phyloP scores from a whole-genome alignment of 2,329 filamentous ascomycete genomes.

The Aureobasidium uvarum region DNA sequence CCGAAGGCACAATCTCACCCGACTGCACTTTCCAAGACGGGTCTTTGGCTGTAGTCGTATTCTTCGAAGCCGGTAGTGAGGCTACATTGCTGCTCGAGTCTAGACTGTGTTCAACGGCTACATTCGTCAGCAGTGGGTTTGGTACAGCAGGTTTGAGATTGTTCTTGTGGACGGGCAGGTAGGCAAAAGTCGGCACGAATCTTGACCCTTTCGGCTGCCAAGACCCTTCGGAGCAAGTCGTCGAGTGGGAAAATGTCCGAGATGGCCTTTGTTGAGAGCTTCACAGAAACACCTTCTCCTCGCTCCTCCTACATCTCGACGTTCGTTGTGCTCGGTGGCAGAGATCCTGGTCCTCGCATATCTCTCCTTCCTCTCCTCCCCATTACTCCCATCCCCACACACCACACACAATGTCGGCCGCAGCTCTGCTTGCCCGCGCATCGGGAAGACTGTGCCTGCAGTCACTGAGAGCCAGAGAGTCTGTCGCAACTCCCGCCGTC shows the following conservation, averaged over 20 bases:
- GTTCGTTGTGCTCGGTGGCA: conserved; percentile 21
- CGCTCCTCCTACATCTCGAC: conserved; percentile 16
- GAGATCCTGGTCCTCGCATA: conserved; percentile 28
- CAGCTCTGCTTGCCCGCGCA: conserved; percentile 47
- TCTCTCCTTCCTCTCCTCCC: conserved; percentile 28
- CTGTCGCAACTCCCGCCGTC: conserved; percentile 48
- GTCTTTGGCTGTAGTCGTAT: neutral
- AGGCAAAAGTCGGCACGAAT: conserved; percentile 17
- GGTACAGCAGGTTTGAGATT: neutral
- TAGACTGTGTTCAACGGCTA: no score
- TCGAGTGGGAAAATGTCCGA: conserved; percentile 22
- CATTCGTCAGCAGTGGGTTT: no score
- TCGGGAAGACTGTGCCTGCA: conserved; percentile 46
- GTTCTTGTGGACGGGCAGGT: neutral
- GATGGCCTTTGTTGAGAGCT: conserved; percentile 25
- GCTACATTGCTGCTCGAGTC: neutral
- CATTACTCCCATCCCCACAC: conserved; percentile 27
- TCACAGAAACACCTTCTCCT: conserved; percentile 12
- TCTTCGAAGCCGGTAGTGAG: neutral
- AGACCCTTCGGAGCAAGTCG: conserved; percentile 5
- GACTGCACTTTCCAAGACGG: neutral
- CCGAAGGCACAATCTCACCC: conserved; percentile 1
- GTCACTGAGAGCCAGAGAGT: conserved; percentile 37
- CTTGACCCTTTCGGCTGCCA: conserved; percentile 11
- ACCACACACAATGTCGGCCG: conserved; percentile 53